Evolutionary conservation across 176 grass and related monocot species (phyloP).

Genomic region (Rhynchospora pubera): DNA sequence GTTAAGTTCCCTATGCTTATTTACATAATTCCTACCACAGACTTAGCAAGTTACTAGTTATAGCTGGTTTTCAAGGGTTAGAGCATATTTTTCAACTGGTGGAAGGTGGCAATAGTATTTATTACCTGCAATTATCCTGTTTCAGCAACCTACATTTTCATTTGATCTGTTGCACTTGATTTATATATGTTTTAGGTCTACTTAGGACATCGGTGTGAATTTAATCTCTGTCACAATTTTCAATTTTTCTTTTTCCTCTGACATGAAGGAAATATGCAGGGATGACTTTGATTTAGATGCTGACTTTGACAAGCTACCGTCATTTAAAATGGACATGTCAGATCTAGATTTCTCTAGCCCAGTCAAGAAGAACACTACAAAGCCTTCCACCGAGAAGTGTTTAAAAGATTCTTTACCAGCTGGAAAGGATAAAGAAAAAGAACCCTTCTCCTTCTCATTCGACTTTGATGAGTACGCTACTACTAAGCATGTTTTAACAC

Average conservation of each 20-base stretch:
- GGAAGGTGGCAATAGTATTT: background rate
- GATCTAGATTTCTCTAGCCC: conserved; percentile 80
- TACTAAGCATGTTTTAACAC: background rate
- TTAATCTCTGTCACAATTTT: background rate
- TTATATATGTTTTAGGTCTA: background rate
- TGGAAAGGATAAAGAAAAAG: conserved; percentile 55
- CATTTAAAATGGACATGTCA: conserved; percentile 79
- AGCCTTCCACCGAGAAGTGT: conserved; percentile 37
- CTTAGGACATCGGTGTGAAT: background rate
- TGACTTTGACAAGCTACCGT: conserved; percentile 75
- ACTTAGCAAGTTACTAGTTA: background rate
- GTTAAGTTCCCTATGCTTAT: background rate
- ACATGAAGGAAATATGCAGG: conserved; percentile 32
- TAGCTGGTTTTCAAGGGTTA: background rate
- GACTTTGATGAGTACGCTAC: conserved; percentile 88
- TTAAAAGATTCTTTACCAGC: conserved; percentile 28
- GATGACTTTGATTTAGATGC: conserved; percentile 89
- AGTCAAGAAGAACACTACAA: conserved; percentile 60
- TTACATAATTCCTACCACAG: background rate
- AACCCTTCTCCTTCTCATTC: conserved; percentile 75
- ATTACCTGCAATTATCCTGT: background rate
- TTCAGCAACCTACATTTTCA: background rate
- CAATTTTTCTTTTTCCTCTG: background rate
- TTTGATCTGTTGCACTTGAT: background rate
- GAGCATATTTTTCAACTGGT: background rate